A percentile compares a stretch with the other conserved stretches of the same genome.
Evolutionary conservation across 192 early-diverging fungal species (phyloP).

Genomic region (Gonapodya sp.): DNA sequence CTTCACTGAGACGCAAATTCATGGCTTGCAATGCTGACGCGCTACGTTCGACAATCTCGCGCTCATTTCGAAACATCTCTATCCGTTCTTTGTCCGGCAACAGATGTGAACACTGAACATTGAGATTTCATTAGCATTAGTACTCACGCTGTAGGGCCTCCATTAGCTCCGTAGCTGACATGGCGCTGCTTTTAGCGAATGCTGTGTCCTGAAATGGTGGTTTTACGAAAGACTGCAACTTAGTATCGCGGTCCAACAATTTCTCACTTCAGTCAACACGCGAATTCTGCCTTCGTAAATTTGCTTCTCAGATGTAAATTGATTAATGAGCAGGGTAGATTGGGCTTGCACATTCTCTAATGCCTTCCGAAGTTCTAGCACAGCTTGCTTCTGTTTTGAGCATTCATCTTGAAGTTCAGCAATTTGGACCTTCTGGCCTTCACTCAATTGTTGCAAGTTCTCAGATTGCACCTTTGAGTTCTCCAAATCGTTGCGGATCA

Average conservation of each 20-base stretch:
- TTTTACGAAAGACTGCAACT: no score
- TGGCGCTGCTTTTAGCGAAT: not conserved
- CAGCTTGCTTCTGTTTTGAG: not conserved
- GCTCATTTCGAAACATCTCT: no score
- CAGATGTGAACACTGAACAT: no score
- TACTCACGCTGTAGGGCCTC: not conserved
- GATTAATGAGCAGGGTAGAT: not conserved
- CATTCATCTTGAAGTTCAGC: not conserved
- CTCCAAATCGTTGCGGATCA: not conserved
- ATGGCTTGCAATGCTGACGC: no score
- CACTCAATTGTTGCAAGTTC: not conserved
- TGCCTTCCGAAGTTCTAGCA: not conserved
- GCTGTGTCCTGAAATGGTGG: not conserved
- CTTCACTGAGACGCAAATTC: no score
- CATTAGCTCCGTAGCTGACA: not conserved
- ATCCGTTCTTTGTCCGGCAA: no score
- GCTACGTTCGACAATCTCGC: no score
- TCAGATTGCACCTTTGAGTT: not conserved
- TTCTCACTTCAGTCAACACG: not conserved
- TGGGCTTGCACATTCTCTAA: not conserved
- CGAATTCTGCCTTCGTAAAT: not conserved
- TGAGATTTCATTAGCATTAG: no score
- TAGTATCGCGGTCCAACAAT: no score
- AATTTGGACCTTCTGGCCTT: not conserved
- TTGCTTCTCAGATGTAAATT: not conserved